Evolutionary conservation across 2,329 filamentous ascomycete species (phyloP).

Genomic region (Metarhizium rileyi): DNA sequence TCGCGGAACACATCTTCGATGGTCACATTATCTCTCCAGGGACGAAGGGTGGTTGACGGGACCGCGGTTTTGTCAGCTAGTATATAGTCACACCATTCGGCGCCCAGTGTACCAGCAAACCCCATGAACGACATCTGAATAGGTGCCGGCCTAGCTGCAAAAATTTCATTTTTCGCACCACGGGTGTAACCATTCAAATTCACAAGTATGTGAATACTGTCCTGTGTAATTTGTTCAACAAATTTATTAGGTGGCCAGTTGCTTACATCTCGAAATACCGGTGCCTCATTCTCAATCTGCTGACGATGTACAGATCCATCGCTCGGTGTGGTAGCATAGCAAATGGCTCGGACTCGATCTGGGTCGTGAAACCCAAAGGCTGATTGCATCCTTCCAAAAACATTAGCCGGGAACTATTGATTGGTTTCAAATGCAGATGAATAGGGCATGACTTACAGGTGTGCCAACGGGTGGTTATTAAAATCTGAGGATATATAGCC

Average conservation of each 20-base stretch:
- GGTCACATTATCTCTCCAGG: slow-evolving; percentile 64
- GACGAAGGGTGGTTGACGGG: slow-evolving; percentile 69
- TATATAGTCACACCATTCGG: slow-evolving; percentile 98
- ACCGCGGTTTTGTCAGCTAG: slow-evolving; percentile 84
- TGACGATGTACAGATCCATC: slow-evolving; percentile 82
- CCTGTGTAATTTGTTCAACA: slow-evolving; percentile 74
- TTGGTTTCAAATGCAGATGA: background rate
- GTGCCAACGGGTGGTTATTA: slow-evolving; percentile 94
- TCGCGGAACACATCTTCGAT: slow-evolving; percentile 59
- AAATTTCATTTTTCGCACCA: slow-evolving; percentile 94
- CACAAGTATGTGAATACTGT: slow-evolving; percentile 87
- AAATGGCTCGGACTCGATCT: slow-evolving; percentile 69
- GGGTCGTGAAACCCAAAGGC: slow-evolving; percentile 87
- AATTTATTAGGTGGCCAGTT: slow-evolving; percentile 76
- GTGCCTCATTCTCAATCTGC: slow-evolving; percentile 88
- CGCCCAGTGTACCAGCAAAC: slow-evolving; percentile 89
- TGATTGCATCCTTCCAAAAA: slow-evolving; percentile 73
- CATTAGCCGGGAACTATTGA: background rate
- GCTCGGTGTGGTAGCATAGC: slow-evolving; percentile 89
- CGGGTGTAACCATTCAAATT: slow-evolving; percentile 98
- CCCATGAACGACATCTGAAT: slow-evolving; percentile 99
- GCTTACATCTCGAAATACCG: slow-evolving; percentile 82
- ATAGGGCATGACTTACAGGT: slow-evolving; percentile 46
- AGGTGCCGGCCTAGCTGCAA: slow-evolving; percentile 85
- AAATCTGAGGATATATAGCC: slow-evolving; percentile 98